phyloP scores from a whole-genome alignment of 495 filamentous ascomycete genomes.

The Usnea hakonensis region DNA sequence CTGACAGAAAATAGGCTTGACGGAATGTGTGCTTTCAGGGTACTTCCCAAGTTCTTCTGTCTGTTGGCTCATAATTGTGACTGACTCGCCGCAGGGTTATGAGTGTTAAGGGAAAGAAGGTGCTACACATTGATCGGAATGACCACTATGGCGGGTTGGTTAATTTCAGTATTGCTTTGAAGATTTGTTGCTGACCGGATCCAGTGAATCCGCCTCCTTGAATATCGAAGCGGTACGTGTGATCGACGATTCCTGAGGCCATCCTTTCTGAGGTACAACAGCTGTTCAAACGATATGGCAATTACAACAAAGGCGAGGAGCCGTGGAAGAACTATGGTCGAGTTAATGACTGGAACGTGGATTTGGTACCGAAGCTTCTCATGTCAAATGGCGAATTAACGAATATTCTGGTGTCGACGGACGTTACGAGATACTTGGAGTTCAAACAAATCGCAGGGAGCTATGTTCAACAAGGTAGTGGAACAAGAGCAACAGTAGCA shows the following conservation, averaged over 20 bases:
- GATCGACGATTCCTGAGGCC: neutral
- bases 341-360: constrained; percentile 99
- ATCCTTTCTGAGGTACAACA: constrained; percentile 35
- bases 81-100: constrained; percentile 56
- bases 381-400: constrained; percentile 98
- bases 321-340: constrained; percentile 97
- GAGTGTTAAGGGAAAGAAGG: constrained; percentile 98
- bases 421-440: constrained; percentile 94
- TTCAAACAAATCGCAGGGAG: constrained; percentile 98
- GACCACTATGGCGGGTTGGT: constrained; percentile 97
- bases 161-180: constrained; percentile 18
- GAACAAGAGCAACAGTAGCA: constrained; percentile 77
- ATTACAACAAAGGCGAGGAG: constrained; percentile 70
- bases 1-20: constrained; percentile 62
- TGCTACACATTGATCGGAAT: constrained; percentile 97
- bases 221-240: constrained; percentile 79
- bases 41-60: constrained; percentile 32
- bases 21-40: constrained; percentile 98
- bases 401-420: constrained; percentile 92
- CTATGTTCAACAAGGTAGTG: constrained; percentile 85
- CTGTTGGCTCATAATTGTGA: neutral
- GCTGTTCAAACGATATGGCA: constrained; percentile 94
- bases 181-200: constrained; percentile 26
- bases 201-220: constrained; percentile 86
- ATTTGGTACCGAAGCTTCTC: constrained; percentile 93